Conservation (phyloP, 1,139 yeast genomes). For the Waltiozyma sp. region DNA sequence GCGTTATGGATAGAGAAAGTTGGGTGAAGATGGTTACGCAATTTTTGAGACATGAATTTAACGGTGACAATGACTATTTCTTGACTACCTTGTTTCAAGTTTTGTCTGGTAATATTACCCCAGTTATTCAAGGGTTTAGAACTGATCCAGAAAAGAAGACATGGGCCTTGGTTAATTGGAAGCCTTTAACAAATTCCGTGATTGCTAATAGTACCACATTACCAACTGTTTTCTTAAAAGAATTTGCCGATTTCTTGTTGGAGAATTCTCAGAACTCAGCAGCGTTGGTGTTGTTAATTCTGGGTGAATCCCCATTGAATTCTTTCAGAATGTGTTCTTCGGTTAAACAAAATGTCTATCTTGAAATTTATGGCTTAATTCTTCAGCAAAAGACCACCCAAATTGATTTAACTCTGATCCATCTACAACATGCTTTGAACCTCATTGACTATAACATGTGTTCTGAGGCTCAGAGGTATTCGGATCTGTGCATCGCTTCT, state of each 20-base stretch:
- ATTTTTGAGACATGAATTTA: conserved; percentile 35
- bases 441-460: conserved; percentile 54
- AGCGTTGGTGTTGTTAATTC: conserved; percentile 35
- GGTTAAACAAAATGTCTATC: conserved; percentile 36
- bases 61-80: conserved; percentile 35
- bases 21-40: conserved; percentile 48
- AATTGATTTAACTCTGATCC: conserved; percentile 38
- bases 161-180: conserved; percentile 45
- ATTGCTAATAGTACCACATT: conserved; percentile 29
- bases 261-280: conserved; percentile 29
- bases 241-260: conserved; percentile 41
- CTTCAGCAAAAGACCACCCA: conserved; percentile 24
- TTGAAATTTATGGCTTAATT: conserved; percentile 65
- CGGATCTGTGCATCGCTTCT: conserved; percentile 38
- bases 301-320: conserved; percentile 39
- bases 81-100: conserved; percentile 56
- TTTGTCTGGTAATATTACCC: conserved; percentile 50
- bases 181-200: conserved; percentile 36
- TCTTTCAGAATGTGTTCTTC: conserved; percentile 11
- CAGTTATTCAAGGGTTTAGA: conserved; percentile 39
- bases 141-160: conserved; percentile 30
- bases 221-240: conserved; percentile 35
- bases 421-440: conserved; percentile 49
- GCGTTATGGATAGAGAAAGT: conserved; percentile 49
- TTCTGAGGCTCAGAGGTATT: conserved; percentile 47